These are phyloP conservation scores for Tuber calosporum DNA, from an alignment of 495 filamentous ascomycete species.

Conservation along the genomic window DNA sequence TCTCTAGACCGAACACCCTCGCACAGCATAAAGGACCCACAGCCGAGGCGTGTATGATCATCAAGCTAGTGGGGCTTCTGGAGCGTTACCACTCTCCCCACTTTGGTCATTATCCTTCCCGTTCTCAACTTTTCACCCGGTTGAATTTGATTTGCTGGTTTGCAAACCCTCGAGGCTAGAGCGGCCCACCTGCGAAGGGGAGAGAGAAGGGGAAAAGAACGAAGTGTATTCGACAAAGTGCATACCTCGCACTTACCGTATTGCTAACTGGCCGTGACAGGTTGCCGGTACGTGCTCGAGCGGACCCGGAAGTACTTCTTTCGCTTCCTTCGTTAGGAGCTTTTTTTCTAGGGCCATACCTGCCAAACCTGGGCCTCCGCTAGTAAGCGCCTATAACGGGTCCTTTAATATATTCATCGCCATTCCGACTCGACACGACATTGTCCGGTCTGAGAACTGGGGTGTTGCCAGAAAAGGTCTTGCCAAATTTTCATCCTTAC, in stretches of 20 bases:
- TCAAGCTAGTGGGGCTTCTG: conserved; percentile 15
- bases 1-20: background rate
- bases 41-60: conserved; percentile 17
- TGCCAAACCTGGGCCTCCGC: conserved; percentile 31
- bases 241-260: conserved; percentile 18
- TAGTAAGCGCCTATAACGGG: conserved; percentile 31
- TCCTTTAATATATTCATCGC: conserved; percentile 23
- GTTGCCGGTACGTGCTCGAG: conserved; percentile 17
- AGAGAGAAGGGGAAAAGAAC: conserved; percentile 22
- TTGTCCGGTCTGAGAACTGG: conserved; percentile 31
- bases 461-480: conserved; percentile 35
- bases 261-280: conserved; percentile 35
- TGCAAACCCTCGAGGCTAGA: conserved; percentile 20
- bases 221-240: conserved; percentile 37
- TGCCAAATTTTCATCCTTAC: conserved; percentile 30
- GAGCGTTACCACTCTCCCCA: conserved; percentile 7
- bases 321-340: conserved; percentile 29
- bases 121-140: conserved; percentile 16
- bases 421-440: conserved; percentile 26
- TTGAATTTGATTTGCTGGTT: conserved; percentile 20
- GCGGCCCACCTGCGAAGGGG: conserved; percentile 19
- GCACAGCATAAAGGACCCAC: conserved; percentile 8
- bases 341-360: conserved; percentile 28
- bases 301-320: conserved; percentile 26
- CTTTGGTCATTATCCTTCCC: conserved; percentile 13